Base-by-base conservation (phyloP, 2,329 filamentous ascomycete genomes). In the Drechslerella dactyloides region DNA sequence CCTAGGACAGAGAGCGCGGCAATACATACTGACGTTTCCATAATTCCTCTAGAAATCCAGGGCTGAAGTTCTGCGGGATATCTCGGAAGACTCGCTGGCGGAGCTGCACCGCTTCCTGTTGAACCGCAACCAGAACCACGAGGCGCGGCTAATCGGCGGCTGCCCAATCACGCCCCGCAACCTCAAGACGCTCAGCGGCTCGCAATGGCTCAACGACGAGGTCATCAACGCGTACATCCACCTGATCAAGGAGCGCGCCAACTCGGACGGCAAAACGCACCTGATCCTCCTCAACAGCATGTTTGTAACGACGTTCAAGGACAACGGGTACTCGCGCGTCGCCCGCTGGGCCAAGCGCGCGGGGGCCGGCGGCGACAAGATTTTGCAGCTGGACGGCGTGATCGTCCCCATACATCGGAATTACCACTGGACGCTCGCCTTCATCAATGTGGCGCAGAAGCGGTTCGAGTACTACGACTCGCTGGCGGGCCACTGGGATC, bases 401-500 rank as follows among this genome's bases (percentile, higher is more conserved):
- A 51, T 77, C 35, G 61, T 76, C 8, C 75, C 76, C 1, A 73
- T 76, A n/a, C 69, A 76, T 59, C 37, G 60, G 8, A 61, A 55
- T n/a, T 62, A 58, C 52, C 76, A 77, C 51, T 77, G 76, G 76
- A 74, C 72, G 15, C 55, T 77, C 21, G 74, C 69, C 10, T 75
- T 74, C 15, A 73, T 74, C n/a, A 76, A 76, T 17, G 70, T 74
- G n/a, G 73, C 66, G 48, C 17, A 72, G 30, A 76, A 73, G 59
- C 68, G 74, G 24, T 73, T 77, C 27, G 76, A 77, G 52, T 75
- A 75, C 23, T 77, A 75, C 19, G 76, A 77, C 74, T 77, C 76
- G 0, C 24, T 76, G 21, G 74, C 69, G 21, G 73, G 69, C 10
- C 62, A 64, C 57, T 64, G 60, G 59, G 75, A 75, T 64, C 73